Conservation (phyloP, 176 grass and related monocot genomes). For the Oryza glumipatula region DNA sequence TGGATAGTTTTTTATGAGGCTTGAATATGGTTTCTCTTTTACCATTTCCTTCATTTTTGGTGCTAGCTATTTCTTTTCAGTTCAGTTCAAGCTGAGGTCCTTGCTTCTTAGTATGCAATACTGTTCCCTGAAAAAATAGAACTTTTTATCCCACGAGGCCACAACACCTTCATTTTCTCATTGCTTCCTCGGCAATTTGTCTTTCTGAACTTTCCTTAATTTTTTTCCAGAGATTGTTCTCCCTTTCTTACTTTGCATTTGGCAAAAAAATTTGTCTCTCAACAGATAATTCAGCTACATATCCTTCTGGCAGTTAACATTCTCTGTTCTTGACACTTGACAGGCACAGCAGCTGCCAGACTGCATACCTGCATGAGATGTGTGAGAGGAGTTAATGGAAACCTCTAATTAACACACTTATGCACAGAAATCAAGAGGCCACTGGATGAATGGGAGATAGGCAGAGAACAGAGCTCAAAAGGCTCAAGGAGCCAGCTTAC, state of each 20-base stretch:
- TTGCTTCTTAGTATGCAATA: no score
- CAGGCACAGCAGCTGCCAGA: conserved; percentile 35
- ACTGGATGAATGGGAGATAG: conserved; percentile 17
- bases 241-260: neutral
- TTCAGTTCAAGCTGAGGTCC: neutral
- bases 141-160: neutral
- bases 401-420: neutral
- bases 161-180: neutral
- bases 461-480: neutral
- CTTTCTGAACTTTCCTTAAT: neutral
- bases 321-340: conserved; percentile 29
- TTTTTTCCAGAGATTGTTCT: neutral
- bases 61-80: neutral
- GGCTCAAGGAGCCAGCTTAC: conserved; percentile 29
- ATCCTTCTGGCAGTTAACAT: conserved; percentile 2
- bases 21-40: neutral
- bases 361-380: conserved; percentile 29
- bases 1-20: neutral
- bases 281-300: neutral
- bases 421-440: conserved; percentile 40
- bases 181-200: neutral
- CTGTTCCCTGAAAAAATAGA: neutral
- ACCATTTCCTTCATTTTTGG: neutral
- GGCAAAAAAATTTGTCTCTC: neutral
- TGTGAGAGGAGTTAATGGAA: conserved; percentile 36